Evolutionary conservation across 2,329 filamentous ascomycete species (phyloP).

Genomic region (Pseudogymnoascus sp.): DNA sequence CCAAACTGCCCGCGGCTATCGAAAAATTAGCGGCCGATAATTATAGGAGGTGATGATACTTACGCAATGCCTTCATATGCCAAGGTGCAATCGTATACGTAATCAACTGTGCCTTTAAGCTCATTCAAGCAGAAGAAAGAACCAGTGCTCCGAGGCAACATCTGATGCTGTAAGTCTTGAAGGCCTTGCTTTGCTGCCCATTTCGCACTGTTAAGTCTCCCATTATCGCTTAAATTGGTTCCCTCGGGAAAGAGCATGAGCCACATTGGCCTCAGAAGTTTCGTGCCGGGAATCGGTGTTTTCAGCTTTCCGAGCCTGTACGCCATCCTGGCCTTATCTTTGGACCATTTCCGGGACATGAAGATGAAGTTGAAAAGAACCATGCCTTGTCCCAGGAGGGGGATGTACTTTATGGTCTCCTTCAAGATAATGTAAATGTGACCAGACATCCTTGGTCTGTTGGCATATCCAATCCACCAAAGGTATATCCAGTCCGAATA

Average conservation of each 20-base stretch:
- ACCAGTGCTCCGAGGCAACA: slow-evolving; percentile 74
- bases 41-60: slow-evolving; percentile 34
- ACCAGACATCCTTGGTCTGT: slow-evolving; percentile 66
- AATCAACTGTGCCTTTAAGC: slow-evolving; percentile 65
- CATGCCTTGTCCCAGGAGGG: slow-evolving; percentile 71
- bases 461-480: slow-evolving; percentile 89
- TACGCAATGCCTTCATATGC: slow-evolving; percentile 91
- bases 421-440: slow-evolving; percentile 87
- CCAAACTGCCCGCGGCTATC: slow-evolving; percentile 62
- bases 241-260: slow-evolving; percentile 81
- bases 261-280: slow-evolving; percentile 71
- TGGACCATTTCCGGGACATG: slow-evolving; percentile 80
- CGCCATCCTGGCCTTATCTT: slow-evolving; percentile 67
- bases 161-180: slow-evolving; percentile 62
- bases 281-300: slow-evolving; percentile 42
- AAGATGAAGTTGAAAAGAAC: slow-evolving; percentile 88
- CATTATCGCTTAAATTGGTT: slow-evolving; percentile 68
- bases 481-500: slow-evolving; percentile 91
- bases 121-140: slow-evolving; percentile 72
- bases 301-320: slow-evolving; percentile 65
- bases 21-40: slow-evolving; percentile 9
- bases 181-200: slow-evolving; percentile 73
- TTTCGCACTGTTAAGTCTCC: slow-evolving; percentile 57
- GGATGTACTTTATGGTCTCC: slow-evolving; percentile 74
- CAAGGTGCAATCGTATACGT: slow-evolving; percentile 87